A percentile compares a stretch with the other conserved stretches of the same genome.
These are phyloP conservation scores for Hygrophorus russula DNA, from an alignment of 768 basidiomycete genomes.

Conservation along the genomic window DNA sequence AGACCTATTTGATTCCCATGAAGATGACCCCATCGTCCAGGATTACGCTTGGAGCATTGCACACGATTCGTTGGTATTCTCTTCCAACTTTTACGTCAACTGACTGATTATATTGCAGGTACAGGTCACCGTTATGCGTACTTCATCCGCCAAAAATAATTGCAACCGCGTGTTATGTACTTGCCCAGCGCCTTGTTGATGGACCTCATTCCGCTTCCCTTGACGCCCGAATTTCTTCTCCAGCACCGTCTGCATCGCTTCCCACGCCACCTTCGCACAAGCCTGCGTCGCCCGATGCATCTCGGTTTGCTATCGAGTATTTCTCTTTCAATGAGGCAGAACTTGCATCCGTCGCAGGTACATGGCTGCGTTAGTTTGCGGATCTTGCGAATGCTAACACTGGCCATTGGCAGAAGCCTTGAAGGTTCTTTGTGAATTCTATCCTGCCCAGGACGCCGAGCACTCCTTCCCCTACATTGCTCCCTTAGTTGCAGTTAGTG, in stretches of 20 bases:
- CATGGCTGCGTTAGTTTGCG: conserved; percentile 2
- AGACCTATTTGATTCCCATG: conserved; percentile 53
- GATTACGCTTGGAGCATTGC: conserved; percentile 82
- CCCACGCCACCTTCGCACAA: conserved; percentile 77
- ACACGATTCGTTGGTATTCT: conserved; percentile 64
- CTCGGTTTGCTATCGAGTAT: conserved; percentile 55
- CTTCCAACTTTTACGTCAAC: conserved; percentile 2
- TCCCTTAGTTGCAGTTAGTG: conserved; percentile 36
- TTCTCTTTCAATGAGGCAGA: conserved; percentile 54
- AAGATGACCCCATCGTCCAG: conserved; percentile 37
- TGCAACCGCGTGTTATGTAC: conserved; percentile 67
- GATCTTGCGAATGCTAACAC: background rate
- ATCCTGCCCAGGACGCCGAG: conserved; percentile 47
- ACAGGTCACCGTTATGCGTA: conserved; percentile 70
- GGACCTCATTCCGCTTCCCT: conserved; percentile 66
- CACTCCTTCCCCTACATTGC: conserved; percentile 37
- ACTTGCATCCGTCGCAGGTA: conserved; percentile 50
- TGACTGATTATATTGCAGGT: conserved; percentile 30
- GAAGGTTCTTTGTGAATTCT: conserved; percentile 62
- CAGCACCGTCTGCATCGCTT: conserved; percentile 63
- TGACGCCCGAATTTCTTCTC: conserved; percentile 60
- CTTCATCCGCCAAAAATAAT: conserved; percentile 59
- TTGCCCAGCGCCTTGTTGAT: conserved; percentile 63
- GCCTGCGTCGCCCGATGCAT: conserved; percentile 58
- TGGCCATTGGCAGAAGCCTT: conserved; percentile 40